These are phyloP conservation scores for Lithohypha guttulata DNA, from an alignment of 2,329 filamentous ascomycete species.

Conservation along the genomic window DNA sequence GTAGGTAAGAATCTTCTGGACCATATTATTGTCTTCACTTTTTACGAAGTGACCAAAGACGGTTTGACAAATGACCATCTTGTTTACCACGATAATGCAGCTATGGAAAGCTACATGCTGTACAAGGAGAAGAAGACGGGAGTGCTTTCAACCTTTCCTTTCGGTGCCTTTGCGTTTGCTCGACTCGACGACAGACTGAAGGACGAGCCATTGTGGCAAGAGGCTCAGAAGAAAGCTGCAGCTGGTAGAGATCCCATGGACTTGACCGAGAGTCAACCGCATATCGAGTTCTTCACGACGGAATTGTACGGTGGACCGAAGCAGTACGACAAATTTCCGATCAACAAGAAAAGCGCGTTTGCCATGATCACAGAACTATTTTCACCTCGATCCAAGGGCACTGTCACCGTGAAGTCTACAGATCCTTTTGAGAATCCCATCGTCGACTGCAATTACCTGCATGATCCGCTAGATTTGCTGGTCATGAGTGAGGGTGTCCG, in stretches of 20 bases:
- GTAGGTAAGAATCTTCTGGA: conserved; percentile 46
- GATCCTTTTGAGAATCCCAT: conserved; percentile 44
- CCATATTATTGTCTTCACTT: conserved; percentile 48
- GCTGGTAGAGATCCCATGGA: conserved; percentile 54
- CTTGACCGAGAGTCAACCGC: conserved; percentile 45
- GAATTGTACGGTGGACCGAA: conserved; percentile 41
- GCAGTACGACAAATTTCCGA: conserved; percentile 44
- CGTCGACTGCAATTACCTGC: conserved; percentile 49
- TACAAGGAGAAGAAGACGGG: conserved; percentile 51
- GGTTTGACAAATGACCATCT: conserved; percentile 46
- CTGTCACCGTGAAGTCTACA: conserved; percentile 40
- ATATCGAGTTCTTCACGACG: conserved; percentile 53
- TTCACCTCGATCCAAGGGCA: conserved; percentile 45
- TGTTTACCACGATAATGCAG: conserved; percentile 41
- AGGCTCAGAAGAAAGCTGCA: conserved; percentile 33
- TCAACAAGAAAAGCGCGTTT: conserved; percentile 45
- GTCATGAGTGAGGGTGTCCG: conserved; percentile 49
- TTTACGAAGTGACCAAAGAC: conserved; percentile 46
- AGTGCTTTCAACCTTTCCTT: conserved; percentile 51
- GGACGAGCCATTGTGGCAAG: conserved; percentile 45
- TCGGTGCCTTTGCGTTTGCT: conserved; percentile 51
- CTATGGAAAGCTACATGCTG: conserved; percentile 40
- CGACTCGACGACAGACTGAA: conserved; percentile 50
- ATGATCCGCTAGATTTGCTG: conserved; percentile 47
- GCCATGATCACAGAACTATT: conserved; percentile 50